Percentiles rank a stretch among this genome's conserved stretches.
phyloP scores from a whole-genome alignment of 2,329 filamentous ascomycete genomes.

The Sphaceloma murrayae region DNA sequence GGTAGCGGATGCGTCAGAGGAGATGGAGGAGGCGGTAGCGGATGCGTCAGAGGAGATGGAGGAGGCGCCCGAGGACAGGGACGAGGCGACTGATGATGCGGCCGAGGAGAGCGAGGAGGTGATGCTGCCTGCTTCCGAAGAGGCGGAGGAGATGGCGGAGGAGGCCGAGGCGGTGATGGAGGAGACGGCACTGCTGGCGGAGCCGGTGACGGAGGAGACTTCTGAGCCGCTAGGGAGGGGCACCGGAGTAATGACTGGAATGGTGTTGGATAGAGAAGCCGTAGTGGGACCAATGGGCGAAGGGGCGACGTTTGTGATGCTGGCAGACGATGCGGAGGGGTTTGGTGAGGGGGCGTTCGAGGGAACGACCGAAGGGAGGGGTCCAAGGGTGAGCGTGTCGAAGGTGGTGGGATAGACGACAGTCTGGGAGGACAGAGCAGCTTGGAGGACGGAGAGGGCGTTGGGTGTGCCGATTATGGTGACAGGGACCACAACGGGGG shows the following conservation, averaged over 20 bases:
- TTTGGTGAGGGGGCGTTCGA: neutral
- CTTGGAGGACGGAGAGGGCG: constrained; percentile 18
- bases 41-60: constrained; percentile 2
- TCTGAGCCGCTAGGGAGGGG: constrained; percentile 15
- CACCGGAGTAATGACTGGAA: constrained; percentile 11
- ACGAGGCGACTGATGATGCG: constrained; percentile 3
- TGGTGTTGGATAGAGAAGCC: constrained; percentile 1
- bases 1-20: neutral
- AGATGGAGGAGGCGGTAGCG: constrained; percentile 2
- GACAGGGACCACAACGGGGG: constrained; percentile 19
- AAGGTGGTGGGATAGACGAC: constrained; percentile 15
- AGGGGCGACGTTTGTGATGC: constrained; percentile 6
- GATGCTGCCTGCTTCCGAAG: constrained; percentile 4
- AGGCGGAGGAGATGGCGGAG: neutral
- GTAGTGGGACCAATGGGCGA: constrained; percentile 13
- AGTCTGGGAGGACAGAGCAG: constrained; percentile 17
- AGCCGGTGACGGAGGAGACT: constrained; percentile 12
- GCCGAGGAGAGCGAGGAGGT: constrained; percentile 1
- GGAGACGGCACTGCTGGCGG: neutral
- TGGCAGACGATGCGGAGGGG: neutral
- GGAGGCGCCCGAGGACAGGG: constrained; percentile 7
- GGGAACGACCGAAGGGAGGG: neutral
- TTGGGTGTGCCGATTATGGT: constrained; percentile 17
- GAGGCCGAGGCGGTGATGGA: neutral
- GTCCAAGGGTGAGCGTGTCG: constrained; percentile 11